Evolutionary conservation across 768 basidiomycete genomes (phyloP).

Genomic region (Lactarius quietus): DNA sequence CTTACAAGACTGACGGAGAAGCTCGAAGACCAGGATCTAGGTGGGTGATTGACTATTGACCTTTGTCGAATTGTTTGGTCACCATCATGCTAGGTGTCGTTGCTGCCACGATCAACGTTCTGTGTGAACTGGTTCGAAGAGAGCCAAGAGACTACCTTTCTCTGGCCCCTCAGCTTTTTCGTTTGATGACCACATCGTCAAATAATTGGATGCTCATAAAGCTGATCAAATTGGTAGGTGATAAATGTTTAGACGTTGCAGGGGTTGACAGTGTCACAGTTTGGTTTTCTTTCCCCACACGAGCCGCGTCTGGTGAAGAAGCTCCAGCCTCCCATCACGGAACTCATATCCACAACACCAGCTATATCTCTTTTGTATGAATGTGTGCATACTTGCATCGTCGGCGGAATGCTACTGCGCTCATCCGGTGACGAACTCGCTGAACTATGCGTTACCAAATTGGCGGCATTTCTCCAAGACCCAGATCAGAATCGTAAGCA

Average conservation of each 20-base stretch:
- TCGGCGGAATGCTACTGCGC: slow-evolving; percentile 91
- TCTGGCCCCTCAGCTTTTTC: slow-evolving; percentile 90
- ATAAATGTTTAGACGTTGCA: not conserved
- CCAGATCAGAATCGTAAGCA: slow-evolving; percentile 90
- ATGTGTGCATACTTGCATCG: slow-evolving; percentile 97
- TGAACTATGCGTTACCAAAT: slow-evolving; percentile 84
- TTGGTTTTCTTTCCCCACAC: slow-evolving; percentile 86
- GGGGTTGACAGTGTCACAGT: slow-evolving; percentile 46
- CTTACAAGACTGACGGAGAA: slow-evolving; percentile 73
- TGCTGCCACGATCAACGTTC: slow-evolving; percentile 89
- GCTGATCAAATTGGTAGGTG: slow-evolving; percentile 85
- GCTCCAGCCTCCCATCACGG: slow-evolving; percentile 88
- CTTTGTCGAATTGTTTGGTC: not conserved
- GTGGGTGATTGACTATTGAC: slow-evolving; percentile 36
- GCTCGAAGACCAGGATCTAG: slow-evolving; percentile 72
- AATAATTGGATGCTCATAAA: slow-evolving; percentile 99
- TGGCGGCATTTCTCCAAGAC: slow-evolving; percentile 89
- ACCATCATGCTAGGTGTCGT: slow-evolving; percentile 68
- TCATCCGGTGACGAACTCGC: slow-evolving; percentile 76
- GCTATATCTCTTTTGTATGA: slow-evolving; percentile 97
- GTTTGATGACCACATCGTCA: slow-evolving; percentile 85
- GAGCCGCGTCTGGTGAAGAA: slow-evolving; percentile 95
- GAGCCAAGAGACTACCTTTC: slow-evolving; percentile 79
- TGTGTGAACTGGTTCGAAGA: slow-evolving; percentile 85
- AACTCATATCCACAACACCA: slow-evolving; percentile 91